Percentiles rank a stretch among this genome's conserved stretches.
Conservation (phyloP, 2,329 filamentous ascomycete species). For the Shiraia sp. region DNA sequence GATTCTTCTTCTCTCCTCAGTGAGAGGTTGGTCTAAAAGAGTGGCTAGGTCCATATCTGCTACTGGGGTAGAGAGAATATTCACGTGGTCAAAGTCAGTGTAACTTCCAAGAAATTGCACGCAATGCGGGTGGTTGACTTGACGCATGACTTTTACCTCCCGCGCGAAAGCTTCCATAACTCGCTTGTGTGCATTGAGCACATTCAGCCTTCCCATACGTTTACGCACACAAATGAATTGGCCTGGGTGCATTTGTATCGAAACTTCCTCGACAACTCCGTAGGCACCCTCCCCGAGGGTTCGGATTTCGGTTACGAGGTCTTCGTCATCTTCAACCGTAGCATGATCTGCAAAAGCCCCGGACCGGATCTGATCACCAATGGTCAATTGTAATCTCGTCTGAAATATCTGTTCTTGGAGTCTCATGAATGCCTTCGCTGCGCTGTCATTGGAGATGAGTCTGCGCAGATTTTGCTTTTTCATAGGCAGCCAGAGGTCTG, state of each 20-base stretch:
- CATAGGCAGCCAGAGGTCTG: constrained; percentile 14
- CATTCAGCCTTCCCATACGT: constrained; percentile 9
- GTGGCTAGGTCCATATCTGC: constrained; percentile 22
- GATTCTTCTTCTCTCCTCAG: background rate
- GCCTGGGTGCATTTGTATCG: background rate
- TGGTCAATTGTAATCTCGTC: background rate
- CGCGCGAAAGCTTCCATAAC: constrained; percentile 16
- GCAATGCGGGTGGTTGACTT: constrained; percentile 17
- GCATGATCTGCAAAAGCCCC: background rate
- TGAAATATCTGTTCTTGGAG: constrained; percentile 1
- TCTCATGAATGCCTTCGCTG: constrained; percentile 3
- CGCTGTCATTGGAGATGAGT: constrained; percentile 1
- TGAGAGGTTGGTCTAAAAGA: constrained; percentile 8
- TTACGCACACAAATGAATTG: constrained; percentile 13
- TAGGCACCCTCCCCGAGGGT: constrained; percentile 12
- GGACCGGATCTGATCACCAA: background rate
- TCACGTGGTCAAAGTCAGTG: constrained; percentile 17
- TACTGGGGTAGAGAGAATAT: constrained; percentile 13
- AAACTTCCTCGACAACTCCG: constrained; percentile 11
- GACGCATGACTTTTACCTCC: constrained; percentile 20
- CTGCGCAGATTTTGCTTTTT: constrained; percentile 10
- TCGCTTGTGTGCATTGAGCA: constrained; percentile 11
- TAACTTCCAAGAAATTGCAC: constrained; percentile 17
- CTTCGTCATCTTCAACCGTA: constrained; percentile 12
- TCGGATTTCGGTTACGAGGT: constrained; percentile 1